Percentiles rank a stretch among this genome's conserved stretches.
These are phyloP conservation scores for Periconia sp. DNA, from an alignment of 2,329 filamentous ascomycete genomes.

Conservation along the genomic window DNA sequence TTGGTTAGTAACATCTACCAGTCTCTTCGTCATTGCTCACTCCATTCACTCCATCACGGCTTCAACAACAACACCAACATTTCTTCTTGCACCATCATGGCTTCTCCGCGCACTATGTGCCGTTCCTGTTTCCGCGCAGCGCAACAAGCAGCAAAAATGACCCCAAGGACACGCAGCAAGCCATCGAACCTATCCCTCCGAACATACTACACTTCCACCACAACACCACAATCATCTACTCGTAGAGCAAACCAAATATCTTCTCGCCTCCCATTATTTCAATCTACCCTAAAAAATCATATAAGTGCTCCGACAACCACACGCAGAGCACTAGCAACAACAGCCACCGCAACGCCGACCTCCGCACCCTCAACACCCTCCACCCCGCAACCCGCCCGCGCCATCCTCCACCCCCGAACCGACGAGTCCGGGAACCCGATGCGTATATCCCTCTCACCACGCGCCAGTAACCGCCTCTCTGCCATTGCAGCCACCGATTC, in stretches of 20 bases:
- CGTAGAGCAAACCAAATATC: neutral
- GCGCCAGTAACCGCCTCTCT: slow-evolving; percentile 69
- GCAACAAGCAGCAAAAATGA: slow-evolving; percentile 7
- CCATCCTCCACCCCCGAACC: slow-evolving; percentile 68
- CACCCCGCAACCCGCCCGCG: slow-evolving; percentile 28
- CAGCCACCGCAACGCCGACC: slow-evolving; percentile 8
- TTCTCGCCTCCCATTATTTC: neutral
- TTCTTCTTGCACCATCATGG: slow-evolving; percentile 16
- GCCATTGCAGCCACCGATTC: slow-evolving; percentile 57
- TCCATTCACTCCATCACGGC: neutral
- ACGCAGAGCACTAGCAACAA: slow-evolving; percentile 38
- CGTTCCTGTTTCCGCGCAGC: slow-evolving; percentile 31
- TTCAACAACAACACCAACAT: neutral
- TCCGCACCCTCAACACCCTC: slow-evolving; percentile 10
- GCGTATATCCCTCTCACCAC: slow-evolving; percentile 78
- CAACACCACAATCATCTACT: slow-evolving; percentile 22
- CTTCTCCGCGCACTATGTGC: slow-evolving; percentile 32
- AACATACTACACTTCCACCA: slow-evolving; percentile 24
- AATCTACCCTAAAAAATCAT: neutral
- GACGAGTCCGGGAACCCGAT: slow-evolving; percentile 86
- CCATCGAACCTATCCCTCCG: slow-evolving; percentile 8
- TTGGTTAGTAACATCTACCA: neutral
- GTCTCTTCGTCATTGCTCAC: neutral
- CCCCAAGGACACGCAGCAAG: slow-evolving; percentile 2
- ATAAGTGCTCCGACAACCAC: slow-evolving; percentile 28